phyloP scores from a whole-genome alignment of 441 rosid species.

The Mallotus japonicus region DNA sequence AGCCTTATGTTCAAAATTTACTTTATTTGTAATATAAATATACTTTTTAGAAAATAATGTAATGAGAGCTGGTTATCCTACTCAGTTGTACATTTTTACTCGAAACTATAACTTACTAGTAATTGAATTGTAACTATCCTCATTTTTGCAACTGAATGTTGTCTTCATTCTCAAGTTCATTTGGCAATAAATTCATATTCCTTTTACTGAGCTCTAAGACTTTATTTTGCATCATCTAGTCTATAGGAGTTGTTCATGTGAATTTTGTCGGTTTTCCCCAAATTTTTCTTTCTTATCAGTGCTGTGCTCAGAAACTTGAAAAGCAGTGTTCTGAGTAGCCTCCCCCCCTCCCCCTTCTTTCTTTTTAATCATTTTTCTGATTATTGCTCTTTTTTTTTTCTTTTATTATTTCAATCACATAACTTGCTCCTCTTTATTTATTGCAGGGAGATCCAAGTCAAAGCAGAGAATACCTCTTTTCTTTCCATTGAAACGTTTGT shows the following conservation, averaged over 20 bases:
- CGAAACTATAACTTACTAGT: too few relatives aligned
- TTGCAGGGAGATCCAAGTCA: constrained; percentile 45
- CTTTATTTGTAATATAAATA: too few relatives aligned
- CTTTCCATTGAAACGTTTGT: constrained; percentile 48
- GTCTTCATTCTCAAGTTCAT: too few relatives aligned
- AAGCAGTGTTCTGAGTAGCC: background rate
- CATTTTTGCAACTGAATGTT: too few relatives aligned
- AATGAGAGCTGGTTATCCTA: too few relatives aligned
- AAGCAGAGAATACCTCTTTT: constrained; percentile 33
- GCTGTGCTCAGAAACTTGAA: background rate
- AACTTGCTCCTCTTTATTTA: background rate
- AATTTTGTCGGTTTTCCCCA: too few relatives aligned
- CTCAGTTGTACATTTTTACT: too few relatives aligned
- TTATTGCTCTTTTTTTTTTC: background rate
- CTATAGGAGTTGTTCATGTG: background rate
- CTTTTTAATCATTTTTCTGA: background rate
- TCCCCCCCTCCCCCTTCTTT: background rate
- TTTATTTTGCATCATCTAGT: background rate
- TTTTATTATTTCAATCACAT: background rate
- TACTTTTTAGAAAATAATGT: too few relatives aligned
- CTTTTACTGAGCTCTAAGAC: too few relatives aligned
- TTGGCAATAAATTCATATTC: too few relatives aligned
- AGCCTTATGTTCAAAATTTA: too few relatives aligned
- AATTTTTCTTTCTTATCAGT: background rate
- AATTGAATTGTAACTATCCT: too few relatives aligned